Conservation (phyloP, 2,329 filamentous ascomycete species). For the Periconia digitata region DNA sequence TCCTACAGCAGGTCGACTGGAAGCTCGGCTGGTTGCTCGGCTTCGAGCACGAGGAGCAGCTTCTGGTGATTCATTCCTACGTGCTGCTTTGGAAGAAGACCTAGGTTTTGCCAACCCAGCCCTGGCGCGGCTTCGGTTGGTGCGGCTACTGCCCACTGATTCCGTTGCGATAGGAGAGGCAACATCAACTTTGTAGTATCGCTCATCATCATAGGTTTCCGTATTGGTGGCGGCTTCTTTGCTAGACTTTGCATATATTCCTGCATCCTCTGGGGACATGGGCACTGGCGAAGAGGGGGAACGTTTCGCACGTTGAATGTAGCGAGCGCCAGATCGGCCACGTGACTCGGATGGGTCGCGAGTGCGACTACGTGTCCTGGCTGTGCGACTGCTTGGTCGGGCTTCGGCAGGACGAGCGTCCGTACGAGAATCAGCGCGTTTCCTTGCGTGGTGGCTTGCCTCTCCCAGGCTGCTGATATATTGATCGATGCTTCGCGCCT, state of each 20-base stretch:
- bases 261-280: slow-evolving; percentile 85
- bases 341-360: slow-evolving; percentile 70
- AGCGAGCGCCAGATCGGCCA: slow-evolving; percentile 65
- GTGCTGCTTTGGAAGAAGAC: slow-evolving; percentile 38
- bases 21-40: slow-evolving; percentile 34
- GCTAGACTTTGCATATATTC: slow-evolving; percentile 49
- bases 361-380: slow-evolving; percentile 49
- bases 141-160: slow-evolving; percentile 38
- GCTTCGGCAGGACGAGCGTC: slow-evolving; percentile 45
- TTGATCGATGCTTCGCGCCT: slow-evolving; percentile 71
- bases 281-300: slow-evolving; percentile 91
- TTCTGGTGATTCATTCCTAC: slow-evolving; percentile 41
- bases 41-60: slow-evolving; percentile 25
- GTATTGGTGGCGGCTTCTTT: slow-evolving; percentile 44
- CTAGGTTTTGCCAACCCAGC: slow-evolving; percentile 36
- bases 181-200: slow-evolving; percentile 48
- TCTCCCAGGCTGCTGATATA: slow-evolving; percentile 86
- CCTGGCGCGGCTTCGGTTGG: slow-evolving; percentile 36
- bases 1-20: slow-evolving; percentile 38
- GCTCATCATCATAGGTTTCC: slow-evolving; percentile 52
- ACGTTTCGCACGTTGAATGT: slow-evolving; percentile 75
- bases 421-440: slow-evolving; percentile 42
- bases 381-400: slow-evolving; percentile 35
- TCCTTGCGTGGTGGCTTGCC: slow-evolving; percentile 62
- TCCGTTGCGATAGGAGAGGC: slow-evolving; percentile 41